phyloP scores from a whole-genome alignment of 305 asterid genomes.

The Petunia hybrid region DNA sequence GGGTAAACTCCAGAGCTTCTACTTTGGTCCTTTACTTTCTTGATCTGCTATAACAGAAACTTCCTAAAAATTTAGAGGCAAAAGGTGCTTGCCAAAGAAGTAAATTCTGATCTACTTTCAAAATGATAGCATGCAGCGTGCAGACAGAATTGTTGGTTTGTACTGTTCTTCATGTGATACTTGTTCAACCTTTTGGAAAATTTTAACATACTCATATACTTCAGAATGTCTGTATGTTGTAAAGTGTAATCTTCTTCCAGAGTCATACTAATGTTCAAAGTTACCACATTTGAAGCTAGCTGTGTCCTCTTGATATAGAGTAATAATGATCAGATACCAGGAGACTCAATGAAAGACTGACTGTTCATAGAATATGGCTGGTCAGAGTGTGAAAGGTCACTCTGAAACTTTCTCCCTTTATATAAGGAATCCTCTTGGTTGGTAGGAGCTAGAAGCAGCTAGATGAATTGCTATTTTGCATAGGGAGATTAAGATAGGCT shows the following conservation, averaged over 20 bases:
- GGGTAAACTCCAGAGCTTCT: slow-evolving; percentile 42
- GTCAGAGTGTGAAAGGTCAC: too few relatives aligned
- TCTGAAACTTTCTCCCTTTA: too few relatives aligned
- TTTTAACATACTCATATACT: neutral
- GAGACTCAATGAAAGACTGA: neutral
- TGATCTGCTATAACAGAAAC: neutral
- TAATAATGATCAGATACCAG: slow-evolving; percentile 1
- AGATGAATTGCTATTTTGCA: too few relatives aligned
- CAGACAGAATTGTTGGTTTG: neutral
- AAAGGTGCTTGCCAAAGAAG: neutral
- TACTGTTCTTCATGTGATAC: slow-evolving; percentile 2
- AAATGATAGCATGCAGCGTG: neutral
- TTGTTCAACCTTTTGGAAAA: neutral
- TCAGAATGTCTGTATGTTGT: neutral
- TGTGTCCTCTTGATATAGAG: neutral
- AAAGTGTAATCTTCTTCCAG: neutral
- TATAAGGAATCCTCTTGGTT: too few relatives aligned
- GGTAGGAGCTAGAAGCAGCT: too few relatives aligned
- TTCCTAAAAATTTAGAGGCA: neutral
- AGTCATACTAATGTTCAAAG: neutral
- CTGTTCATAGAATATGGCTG: slow-evolving; percentile 18
- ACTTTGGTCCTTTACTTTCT: slow-evolving; percentile 11
- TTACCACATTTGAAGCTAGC: slow-evolving; percentile 18
- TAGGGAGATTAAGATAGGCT: too few relatives aligned
- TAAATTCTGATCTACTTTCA: neutral